phyloP scores from a whole-genome alignment of 371 early-diverging fungal genomes.

The Mucor velutinosus region DNA sequence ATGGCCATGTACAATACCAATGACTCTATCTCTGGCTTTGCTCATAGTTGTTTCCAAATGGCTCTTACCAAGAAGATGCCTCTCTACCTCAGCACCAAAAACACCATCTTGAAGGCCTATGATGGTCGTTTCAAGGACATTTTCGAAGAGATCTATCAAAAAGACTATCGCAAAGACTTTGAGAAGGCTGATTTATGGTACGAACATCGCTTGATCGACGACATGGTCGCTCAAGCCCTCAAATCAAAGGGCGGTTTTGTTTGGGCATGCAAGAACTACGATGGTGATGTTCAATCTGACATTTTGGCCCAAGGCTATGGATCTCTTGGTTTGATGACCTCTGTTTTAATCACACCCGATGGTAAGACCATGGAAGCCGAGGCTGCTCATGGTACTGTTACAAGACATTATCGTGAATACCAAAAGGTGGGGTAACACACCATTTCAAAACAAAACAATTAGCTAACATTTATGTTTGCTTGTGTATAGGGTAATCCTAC shows the following conservation, averaged over 20 bases:
- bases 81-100: constrained; percentile 91
- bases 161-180: constrained; percentile 64
- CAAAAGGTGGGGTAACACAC: constrained; percentile 63
- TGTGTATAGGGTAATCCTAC: constrained; percentile 60
- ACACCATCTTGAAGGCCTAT: constrained; percentile 93
- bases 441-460: neutral
- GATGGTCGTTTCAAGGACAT: constrained; percentile 98
- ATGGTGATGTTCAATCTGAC: constrained; percentile 93
- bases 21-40: constrained; percentile 88
- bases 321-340: constrained; percentile 91
- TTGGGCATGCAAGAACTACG: constrained; percentile 94
- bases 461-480: neutral
- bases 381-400: constrained; percentile 96
- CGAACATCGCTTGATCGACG: constrained; percentile 94
- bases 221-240: constrained; percentile 95
- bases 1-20: constrained; percentile 94
- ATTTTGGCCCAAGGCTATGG: constrained; percentile 90
- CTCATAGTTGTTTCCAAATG: constrained; percentile 89
- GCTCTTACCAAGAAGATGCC: constrained; percentile 86
- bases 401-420: constrained; percentile 93
- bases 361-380: constrained; percentile 91
- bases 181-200: constrained; percentile 82
- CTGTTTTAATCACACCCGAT: constrained; percentile 89
- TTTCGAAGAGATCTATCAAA: constrained; percentile 83
- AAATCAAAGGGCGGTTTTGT: constrained; percentile 92